Evolutionary conservation across 768 basidiomycete genomes (phyloP), one percentile per base, ranked within the genome.

Genomic region (Calocybe gangraenosa): DNA sequence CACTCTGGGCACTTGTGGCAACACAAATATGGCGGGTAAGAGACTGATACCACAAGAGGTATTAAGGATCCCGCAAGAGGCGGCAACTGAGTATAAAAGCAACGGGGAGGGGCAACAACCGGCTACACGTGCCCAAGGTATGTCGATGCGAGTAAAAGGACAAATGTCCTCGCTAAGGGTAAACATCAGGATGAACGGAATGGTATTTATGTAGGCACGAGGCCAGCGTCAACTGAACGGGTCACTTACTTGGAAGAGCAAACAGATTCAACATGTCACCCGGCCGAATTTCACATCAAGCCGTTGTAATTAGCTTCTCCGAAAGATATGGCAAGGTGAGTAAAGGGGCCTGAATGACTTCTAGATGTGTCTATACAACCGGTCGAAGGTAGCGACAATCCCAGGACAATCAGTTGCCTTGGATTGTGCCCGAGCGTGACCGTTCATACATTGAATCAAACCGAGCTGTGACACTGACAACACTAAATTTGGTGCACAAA

Each of bases 121-220:
- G 36, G 47, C 42, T 38, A 41, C 44, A 50, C 47, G 54, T 49
- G 47, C 47, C 37, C 34, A 44, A 31, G 33, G 41, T 37, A 48
- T 47, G 49, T 47, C 42, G 38, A 22, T 41, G 45, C 48, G 44
- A 43, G 49, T 18, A 35, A 53, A 62, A 62, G 67, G 64, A 65
- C 64, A 52, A 58, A 56, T 51, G 63, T 63, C 65, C 65, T 64
- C 46, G 57, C 61, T 64, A 64, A 60, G 52, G 51, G 59, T 55
- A 56, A 55, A 56, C 53, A 66, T 62, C 61, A 63, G 51, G 60
- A 52, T 49, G 48, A 40, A 46, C 48, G 51, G 42, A 54, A 40
- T 47, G 51, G 62, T 58, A 62, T 68, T 67, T 69, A 72, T 64
- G 64, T 60, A 63, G 46, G 52, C 70, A 73, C 66, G 72, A 74